Base-by-base conservation (phyloP, 1,284 basidiomycete species). In the Cutaneotrichosporon sp. region DNA sequence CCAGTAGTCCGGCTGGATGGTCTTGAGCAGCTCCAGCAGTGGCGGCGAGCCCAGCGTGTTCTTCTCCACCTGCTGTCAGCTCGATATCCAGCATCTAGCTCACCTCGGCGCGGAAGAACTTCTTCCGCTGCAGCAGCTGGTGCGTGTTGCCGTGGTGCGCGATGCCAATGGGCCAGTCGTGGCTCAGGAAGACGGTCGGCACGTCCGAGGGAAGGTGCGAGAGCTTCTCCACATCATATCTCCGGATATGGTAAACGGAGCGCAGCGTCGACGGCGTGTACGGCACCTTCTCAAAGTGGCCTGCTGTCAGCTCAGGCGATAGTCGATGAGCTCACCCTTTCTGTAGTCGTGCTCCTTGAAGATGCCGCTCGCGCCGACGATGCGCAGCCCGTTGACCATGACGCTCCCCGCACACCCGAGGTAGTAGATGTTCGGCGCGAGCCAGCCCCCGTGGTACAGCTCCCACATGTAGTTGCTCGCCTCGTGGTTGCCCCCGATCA, bases 401-500 rank as follows among this genome's bases (percentile, higher is more conserved):
- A 99, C 85, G 59, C 90, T 91, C 0, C 95, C 95, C 8, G 94
- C 92, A 65, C 89, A 87, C 0, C 97, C 97, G 6, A 99, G 85
- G 76, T 91, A 99, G 81, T 97, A 99, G 58, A 99, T 97, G 74
- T 97, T 95, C 2, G 91, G 92, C 0, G 97, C 97, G 16, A 98
- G 80, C 95, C 93, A 97, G 18, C 94, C 93, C 31, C 94, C 93
- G 70, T 97, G 90, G 75, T 93, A 95, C 89, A 97, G 81, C 76
- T 99, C 97, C 89, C 92, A 95, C 82, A 99, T 85, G 77, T 98
- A 97, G 73, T 94, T 97, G 58, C 92, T 95, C 4, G 93, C 93
- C 80, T 99, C 95, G 76, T 99, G 95, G 75, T 99, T 99, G 6
- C 97, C 97, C 22, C 97, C 97, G 71, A 99, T 97, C 56, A 98